Evolutionary conservation across 2,329 filamentous ascomycete genomes (phyloP), one percentile per base, ranked within the genome.

Genomic region (Trichoderma arundinaceum): DNA sequence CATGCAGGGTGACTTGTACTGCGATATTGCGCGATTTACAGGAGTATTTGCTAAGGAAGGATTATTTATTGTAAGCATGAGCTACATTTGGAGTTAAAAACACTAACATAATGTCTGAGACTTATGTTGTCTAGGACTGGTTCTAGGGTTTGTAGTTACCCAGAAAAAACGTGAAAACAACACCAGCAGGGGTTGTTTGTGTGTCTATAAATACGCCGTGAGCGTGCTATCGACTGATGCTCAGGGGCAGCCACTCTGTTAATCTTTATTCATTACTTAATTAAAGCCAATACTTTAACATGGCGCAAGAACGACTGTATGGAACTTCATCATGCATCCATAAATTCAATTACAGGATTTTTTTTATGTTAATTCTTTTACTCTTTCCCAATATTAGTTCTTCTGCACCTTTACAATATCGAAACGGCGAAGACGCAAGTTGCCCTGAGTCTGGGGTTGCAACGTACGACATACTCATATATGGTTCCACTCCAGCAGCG

Each of bases 401-500:
- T 17, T 28, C 57, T n/a, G 32, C 12, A 8, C 57, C 57, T 28
- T 17, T 60, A 8, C 33, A 44, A 7, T 15, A 10, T 6, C 43
- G 46, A 15, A 28, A 13, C 6, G 19, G 13, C 2, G 10, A 17
- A 60, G 33, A 35, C 17, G 7, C 44, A 39, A 28, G 35, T 10
- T 60, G 57, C 17, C 19, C 57, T 28, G 17, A 38, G 9, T 35
- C 32, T 13, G 13, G 8, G 4, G 33, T 43, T 2, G 44, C 57
- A 17, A 60, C 57, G 4, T 60, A 60, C 22, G 69, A 70, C n/a
- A 54, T 70, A 9, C 62, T 69, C 8, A 66, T 69, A 39, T 70
- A 69, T 38, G 69, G 68, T 17, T 67, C 69, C 1, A 70, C 69
- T 9, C 68, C 68, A 19, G 69, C 64, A 17, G 69, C 68, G 22